These are phyloP conservation scores for Trichaptum fuscoviolaceum DNA, from an alignment of 768 basidiomycete genomes.

Conservation along the genomic window DNA sequence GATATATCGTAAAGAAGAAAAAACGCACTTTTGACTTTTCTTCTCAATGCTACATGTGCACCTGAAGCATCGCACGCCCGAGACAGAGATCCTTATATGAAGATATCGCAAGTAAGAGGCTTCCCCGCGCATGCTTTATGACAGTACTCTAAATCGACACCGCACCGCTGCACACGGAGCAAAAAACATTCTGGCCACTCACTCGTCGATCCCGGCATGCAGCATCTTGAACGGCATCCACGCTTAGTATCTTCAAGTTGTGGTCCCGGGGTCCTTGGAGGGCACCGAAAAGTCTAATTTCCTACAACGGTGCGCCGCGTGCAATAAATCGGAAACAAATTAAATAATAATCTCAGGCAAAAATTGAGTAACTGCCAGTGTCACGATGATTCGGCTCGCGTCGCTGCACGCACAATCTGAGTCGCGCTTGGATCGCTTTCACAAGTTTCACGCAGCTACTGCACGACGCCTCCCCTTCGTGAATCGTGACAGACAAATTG, in stretches of 20 bases:
- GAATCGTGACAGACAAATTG: too few relatives aligned
- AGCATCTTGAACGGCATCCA: not conserved
- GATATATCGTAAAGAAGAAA: not conserved
- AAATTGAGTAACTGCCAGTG: too few relatives aligned
- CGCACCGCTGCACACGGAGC: not conserved
- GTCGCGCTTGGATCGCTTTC: too few relatives aligned
- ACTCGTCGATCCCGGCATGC: not conserved
- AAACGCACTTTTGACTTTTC: too few relatives aligned
- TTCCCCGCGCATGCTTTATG: not conserved
- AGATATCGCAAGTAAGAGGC: too few relatives aligned
- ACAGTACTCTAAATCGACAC: not conserved
- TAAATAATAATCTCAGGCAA: too few relatives aligned
- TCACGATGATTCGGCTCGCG: too few relatives aligned
- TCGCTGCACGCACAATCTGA: too few relatives aligned
- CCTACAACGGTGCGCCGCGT: not conserved
- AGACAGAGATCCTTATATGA: too few relatives aligned
- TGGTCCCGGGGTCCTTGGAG: not conserved
- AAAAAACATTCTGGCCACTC: not conserved
- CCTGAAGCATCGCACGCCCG: too few relatives aligned
- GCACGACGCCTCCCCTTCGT: too few relatives aligned
- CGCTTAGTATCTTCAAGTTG: not conserved
- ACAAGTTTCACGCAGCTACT: too few relatives aligned
- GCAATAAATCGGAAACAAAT: conserved; percentile 1
- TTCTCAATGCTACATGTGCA: not conserved
- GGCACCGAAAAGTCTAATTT: not conserved